Base-by-base conservation (phyloP, 2,329 filamentous ascomycete species). In the Apiospora arundinis region DNA sequence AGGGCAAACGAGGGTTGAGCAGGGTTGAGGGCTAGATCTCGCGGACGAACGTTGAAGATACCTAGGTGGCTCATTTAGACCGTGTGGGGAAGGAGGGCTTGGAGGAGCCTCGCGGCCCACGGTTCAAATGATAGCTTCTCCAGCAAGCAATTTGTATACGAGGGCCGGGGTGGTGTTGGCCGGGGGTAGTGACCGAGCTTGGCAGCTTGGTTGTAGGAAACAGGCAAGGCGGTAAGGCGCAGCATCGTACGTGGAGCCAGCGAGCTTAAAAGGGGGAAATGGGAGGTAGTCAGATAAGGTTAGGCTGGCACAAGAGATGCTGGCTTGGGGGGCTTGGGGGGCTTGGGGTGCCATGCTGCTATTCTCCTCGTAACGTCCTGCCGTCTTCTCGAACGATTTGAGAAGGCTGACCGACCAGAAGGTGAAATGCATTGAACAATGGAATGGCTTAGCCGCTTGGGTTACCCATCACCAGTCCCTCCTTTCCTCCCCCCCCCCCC, bases 21-120 rank as follows among this genome's bases (percentile, higher is more conserved):
- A 12, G 11, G 42, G 9, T 2, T 14, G 12, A 18, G 40, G 56
- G 32, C 56, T 63, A 56, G 56, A 63, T 63, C 32, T 63, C 32
- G 56, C 56, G 32, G 56, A n/a, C 37, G 56, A 40, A 40, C 28
- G 56, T 40, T 63, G 56, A 63, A 63, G 56, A 63, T 63, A 40
- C 3, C 3, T 32, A 32, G 28, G 12, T 63, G 56, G 18, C 56
- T 63, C 56, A 63, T 63, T 68, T 68, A 37, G 44, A 32, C 44
- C 40, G 66, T 68, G 66, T 68, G 66, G 66, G 66, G 66, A 68
- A 68, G 66, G 66, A 48, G 66, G 66, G 44, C 66, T 48, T 68
- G 66, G 66, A 68, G 44, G 44, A n/a, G 7, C n/a, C 44, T 25
- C 12, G 11, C 16, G 66, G 46, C 44, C 66, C 66, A 44, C 32